Evolutionary conservation across 306 rosid species (phyloP).

Genomic region (Prunus mongolica): DNA sequence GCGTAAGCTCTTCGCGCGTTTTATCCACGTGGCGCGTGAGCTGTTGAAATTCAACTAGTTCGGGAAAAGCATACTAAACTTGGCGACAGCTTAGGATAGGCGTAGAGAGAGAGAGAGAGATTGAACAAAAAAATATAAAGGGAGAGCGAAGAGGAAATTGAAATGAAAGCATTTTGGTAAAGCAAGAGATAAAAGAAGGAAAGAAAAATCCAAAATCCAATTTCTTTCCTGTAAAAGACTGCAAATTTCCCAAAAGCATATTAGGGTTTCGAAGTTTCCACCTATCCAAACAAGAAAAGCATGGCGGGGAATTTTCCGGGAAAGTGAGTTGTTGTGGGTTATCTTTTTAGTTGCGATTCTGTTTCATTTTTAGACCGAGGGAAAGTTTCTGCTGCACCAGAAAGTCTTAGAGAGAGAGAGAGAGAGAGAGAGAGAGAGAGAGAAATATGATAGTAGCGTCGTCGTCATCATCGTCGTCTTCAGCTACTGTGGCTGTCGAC

Average conservation of each 20-base stretch:
- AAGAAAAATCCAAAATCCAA: background rate
- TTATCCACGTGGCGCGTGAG: constrained; percentile 7
- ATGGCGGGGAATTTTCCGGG: constrained; percentile 26
- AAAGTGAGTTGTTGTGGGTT: constrained; percentile 22
- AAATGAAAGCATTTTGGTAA: background rate
- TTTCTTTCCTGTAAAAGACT: background rate
- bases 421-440: background rate
- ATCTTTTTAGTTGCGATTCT: background rate
- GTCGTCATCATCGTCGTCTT: constrained; percentile 57
- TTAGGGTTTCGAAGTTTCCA: constrained; percentile 49
- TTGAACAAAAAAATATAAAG: background rate
- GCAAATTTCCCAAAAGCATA: background rate
- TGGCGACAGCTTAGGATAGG: background rate
- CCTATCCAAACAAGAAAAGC: constrained; percentile 17
- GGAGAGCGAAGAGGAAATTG: background rate
- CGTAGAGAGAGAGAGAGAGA: background rate
- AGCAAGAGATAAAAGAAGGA: background rate
- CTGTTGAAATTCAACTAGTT: background rate
- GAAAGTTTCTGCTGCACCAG: constrained; percentile 14
- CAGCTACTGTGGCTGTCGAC: constrained; percentile 92
- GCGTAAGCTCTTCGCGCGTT: background rate
- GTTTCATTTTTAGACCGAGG: constrained; percentile 7
- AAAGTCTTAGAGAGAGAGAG: constrained; percentile 21
- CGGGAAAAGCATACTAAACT: background rate
- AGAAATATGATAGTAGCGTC: constrained; percentile 32